phyloP scores from a whole-genome alignment of 176 grass and related monocot genomes.

The Avena insularis region DNA sequence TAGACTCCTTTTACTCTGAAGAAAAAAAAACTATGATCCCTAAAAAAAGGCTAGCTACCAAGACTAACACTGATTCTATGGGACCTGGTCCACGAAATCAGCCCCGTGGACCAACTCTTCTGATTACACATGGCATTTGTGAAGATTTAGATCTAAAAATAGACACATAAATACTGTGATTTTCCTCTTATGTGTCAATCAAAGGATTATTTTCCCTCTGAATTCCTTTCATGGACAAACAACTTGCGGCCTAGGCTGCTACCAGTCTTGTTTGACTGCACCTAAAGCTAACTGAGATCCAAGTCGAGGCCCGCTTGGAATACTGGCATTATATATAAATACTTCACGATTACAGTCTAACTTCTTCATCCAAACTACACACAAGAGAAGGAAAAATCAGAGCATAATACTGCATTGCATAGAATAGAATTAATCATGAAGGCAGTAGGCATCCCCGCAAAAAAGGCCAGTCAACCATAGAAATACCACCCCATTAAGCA shows the following conservation, averaged over 20 bases:
- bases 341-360: neutral
- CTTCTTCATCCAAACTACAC: neutral
- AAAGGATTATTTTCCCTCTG: neutral
- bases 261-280: neutral
- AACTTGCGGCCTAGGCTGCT: neutral
- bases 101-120: too few relatives aligned
- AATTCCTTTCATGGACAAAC: neutral
- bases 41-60: too few relatives aligned
- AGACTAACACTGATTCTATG: too few relatives aligned
- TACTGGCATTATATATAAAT: neutral
- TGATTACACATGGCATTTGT: too few relatives aligned
- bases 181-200: too few relatives aligned
- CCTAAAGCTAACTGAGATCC: conserved; percentile 10
- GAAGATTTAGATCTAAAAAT: too few relatives aligned
- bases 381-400: neutral
- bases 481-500: neutral
- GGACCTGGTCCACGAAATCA: too few relatives aligned
- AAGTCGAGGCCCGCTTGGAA: neutral
- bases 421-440: too few relatives aligned
- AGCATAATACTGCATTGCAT: neutral
- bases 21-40: too few relatives aligned
- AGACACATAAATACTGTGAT: too few relatives aligned
- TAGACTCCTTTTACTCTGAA: too few relatives aligned
- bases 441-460: too few relatives aligned
- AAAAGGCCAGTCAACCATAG: neutral